Percentiles rank a stretch among this genome's conserved stretches.
phyloP scores from a whole-genome alignment of 257 asterid species.

The Anisodus tanguticus region DNA sequence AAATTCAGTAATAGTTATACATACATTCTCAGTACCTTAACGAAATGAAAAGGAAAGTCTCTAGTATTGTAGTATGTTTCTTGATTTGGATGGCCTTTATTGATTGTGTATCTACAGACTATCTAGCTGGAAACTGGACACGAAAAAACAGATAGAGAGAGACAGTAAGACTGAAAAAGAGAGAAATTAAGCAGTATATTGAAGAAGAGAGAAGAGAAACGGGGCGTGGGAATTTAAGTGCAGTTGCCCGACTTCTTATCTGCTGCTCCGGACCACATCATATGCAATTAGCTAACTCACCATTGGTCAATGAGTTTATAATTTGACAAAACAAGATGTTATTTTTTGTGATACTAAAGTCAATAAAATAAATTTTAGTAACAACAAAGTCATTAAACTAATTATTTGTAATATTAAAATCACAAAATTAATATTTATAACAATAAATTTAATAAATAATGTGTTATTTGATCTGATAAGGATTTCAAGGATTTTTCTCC shows the following conservation, averaged over 20 bases:
- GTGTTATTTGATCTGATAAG: too few species aligned
- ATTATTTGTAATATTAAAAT: too few species aligned
- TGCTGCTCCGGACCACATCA: constrained; percentile 14
- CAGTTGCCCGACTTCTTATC: background rate
- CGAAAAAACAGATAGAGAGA: background rate
- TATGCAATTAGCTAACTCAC: background rate
- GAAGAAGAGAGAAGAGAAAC: constrained; percentile 13
- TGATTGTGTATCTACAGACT: background rate
- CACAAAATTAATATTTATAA: too few species aligned
- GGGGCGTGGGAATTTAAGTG: background rate
- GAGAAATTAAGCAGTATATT: background rate
- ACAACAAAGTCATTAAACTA: too few species aligned
- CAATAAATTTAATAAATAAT: too few species aligned
- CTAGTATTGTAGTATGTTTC: background rate
- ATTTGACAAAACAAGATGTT: too few species aligned
- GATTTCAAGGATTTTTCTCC: too few species aligned
- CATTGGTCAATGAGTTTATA: background rate
- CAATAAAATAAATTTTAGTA: too few species aligned
- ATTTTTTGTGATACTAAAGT: too few species aligned
- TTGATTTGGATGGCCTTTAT: background rate
- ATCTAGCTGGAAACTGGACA: constrained; percentile 4
- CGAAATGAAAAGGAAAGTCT: constrained; percentile 7
- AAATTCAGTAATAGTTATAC: background rate
- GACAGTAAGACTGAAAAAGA: constrained; percentile 18
- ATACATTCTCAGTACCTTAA: background rate